Base-by-base conservation (phyloP, 139 green algal genomes). In the Chlamydomonas sp. region DNA sequence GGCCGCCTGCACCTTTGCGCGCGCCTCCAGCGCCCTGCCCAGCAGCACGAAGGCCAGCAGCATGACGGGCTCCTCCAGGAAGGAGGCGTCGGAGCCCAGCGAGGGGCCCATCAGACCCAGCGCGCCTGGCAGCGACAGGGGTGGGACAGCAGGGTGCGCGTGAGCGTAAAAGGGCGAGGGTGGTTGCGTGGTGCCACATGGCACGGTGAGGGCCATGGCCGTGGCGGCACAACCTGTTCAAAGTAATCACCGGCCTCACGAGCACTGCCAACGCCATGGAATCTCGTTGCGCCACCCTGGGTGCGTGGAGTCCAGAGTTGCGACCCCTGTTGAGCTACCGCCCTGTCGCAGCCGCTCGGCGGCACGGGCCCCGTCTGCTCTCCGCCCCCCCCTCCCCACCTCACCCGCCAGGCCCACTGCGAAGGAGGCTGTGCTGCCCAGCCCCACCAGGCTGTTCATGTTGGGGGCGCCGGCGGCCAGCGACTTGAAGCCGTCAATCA, bases 41-140 rank as follows among this genome's bases (percentile, higher is more conserved):
- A 99, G 92, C 88, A 99, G 94, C 88, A 99, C 96, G 76, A 99
- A 98, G n/a, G 95, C 96, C 84, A 99, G 95, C 92, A 99, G 96
- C 97, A 99, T 99, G 18, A 98, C 96, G 1, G 97, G 97, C 93
- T 99, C 97, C 89, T 99, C 97, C 80, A 98, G 91, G 86, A 98
- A 98, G 17, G 87, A 91, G 2, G 94, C 90, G 73, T 97, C 93
- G 75, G 96, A 92, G 62, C 80, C 92, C 2, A 83, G 4, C 4
- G 31, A 76, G n/a, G 97, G 84, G 14, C 86, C 90, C 3, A 92
- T 94, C 14, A 92, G 14, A 8, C 60, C 60, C 31, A 18, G 15
- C 62, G 12, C 20, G 60, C 14, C 31, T n/a, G n/a, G 18, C 79
- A 69, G 9, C 77, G 1, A 15, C 60, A 49, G 59, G 2, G 77